Conservation (phyloP, 257 asterid genomes). For the Capsicum baccatum region DNA sequence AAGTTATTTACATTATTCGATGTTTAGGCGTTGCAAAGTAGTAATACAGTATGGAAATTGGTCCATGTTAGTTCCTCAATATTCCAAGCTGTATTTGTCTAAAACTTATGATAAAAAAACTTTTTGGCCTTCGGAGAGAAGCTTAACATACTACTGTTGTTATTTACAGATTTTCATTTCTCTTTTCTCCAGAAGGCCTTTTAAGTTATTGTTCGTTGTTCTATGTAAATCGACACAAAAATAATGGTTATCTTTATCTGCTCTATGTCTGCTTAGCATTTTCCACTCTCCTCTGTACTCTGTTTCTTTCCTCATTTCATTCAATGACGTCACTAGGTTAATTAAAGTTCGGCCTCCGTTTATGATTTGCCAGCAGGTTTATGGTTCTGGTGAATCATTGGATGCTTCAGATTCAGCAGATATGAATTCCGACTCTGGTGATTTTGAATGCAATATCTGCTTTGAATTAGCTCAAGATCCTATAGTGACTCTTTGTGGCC, state of each 20-base stretch:
- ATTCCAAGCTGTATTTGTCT: background rate
- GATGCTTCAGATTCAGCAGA: constrained; percentile 50
- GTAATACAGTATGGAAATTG: background rate
- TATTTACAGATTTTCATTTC: constrained; percentile 6
- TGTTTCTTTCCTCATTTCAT: background rate
- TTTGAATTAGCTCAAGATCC: constrained; percentile 93
- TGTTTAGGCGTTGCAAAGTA: background rate
- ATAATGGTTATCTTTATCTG: background rate
- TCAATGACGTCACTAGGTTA: background rate
- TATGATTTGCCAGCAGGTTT: constrained; percentile 29
- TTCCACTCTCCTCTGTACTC: background rate
- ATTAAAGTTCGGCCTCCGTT: background rate
- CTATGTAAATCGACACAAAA: background rate
- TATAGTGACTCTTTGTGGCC: constrained; percentile 91
- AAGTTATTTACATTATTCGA: background rate
- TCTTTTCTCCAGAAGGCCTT: background rate
- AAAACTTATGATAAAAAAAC: background rate
- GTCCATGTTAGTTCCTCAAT: constrained; percentile 1
- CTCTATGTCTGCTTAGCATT: background rate
- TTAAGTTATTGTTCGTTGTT: background rate
- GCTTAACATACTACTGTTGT: background rate
- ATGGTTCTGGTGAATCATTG: constrained; percentile 37
- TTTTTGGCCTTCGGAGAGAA: background rate
- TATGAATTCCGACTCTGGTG: constrained; percentile 48
- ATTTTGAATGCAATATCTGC: constrained; percentile 92